These are phyloP conservation scores for Theobroma grandiflorum DNA, from an alignment of 441 rosid species.

Conservation along the genomic window DNA sequence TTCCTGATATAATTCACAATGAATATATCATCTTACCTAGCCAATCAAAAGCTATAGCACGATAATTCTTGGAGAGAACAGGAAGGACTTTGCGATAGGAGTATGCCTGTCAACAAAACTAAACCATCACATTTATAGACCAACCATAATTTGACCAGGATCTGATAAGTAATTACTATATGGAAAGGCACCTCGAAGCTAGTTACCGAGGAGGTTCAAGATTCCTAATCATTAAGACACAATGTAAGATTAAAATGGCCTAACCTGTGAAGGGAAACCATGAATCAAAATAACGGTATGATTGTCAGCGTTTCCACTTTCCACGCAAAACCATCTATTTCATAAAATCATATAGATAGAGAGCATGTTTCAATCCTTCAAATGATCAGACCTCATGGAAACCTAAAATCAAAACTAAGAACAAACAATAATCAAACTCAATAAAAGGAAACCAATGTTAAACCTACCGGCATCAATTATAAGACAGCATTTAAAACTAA, in stretches of 20 bases:
- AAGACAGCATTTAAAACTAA: not conserved
- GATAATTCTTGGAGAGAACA: conserved; percentile 70
- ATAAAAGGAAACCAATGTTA: not conserved
- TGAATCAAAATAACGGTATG: conserved; percentile 76
- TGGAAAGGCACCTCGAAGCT: not conserved
- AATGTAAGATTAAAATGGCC: conserved; percentile 14
- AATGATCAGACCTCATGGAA: conserved; percentile 47
- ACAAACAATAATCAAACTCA: not conserved
- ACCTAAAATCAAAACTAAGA: conserved; percentile 15
- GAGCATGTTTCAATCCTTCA: conserved; percentile 70
- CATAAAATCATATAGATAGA: conserved; percentile 60
- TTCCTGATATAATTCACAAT: not conserved
- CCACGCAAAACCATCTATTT: conserved; percentile 93
- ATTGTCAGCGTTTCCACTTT: conserved; percentile 64
- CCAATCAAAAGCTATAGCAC: conserved; percentile 91
- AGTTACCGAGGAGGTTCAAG: not conserved
- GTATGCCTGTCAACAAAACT: conserved; percentile 60
- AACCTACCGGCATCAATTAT: not conserved
- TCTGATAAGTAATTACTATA: not conserved
- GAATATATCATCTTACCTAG: conserved; percentile 50
- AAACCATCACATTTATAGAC: not conserved
- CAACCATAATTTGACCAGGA: not conserved
- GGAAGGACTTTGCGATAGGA: conserved; percentile 88
- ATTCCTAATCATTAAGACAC: not conserved
- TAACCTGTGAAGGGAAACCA: conserved; percentile 92